Percentiles rank a stretch among this genome's conserved stretches.
Evolutionary conservation across 2,329 filamentous ascomycete genomes (phyloP).

Genomic region (Leptographium galeiforme): DNA sequence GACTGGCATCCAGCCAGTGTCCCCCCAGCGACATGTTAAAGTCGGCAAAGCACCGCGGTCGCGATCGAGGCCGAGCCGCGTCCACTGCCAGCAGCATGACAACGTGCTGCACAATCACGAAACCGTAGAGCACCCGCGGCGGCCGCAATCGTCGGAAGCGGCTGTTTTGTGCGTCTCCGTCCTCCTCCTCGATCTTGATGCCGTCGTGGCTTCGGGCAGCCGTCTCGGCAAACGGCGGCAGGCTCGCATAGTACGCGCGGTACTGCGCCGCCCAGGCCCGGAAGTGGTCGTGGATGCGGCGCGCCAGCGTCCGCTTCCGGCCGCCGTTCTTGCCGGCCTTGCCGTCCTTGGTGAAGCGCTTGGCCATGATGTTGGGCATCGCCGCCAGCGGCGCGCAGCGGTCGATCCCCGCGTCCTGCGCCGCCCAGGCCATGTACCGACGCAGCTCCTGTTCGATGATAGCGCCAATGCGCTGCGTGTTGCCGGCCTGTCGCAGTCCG

Average conservation of each 20-base stretch:
- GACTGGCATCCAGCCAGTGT: conserved; percentile 22
- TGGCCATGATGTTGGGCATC: conserved; percentile 25
- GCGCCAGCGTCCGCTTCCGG: conserved; percentile 5
- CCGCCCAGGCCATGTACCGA: conserved; percentile 20
- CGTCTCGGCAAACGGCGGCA: conserved; percentile 3
- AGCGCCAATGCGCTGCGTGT: conserved; percentile 14
- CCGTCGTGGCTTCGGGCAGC: background rate
- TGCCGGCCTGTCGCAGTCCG: conserved; percentile 18
- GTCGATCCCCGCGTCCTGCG: conserved; percentile 17
- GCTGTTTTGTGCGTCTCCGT: background rate
- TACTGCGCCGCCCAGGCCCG: conserved; percentile 9
- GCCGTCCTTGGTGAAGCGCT: conserved; percentile 6
- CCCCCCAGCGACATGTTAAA: conserved; percentile 19
- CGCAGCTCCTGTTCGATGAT: conserved; percentile 17
- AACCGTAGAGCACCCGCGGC: conserved; percentile 20
- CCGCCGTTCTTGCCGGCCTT: background rate
- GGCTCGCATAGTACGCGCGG: conserved; percentile 9
- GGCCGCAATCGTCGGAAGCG: conserved; percentile 3
- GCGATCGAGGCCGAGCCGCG: conserved; percentile 9
- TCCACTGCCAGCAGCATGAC: conserved; percentile 31
- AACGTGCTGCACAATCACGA: conserved; percentile 39
- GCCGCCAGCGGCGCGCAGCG: conserved; percentile 7
- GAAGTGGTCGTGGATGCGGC: conserved; percentile 10
- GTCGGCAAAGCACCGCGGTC: conserved; percentile 18
- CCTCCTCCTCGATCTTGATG: background rate